Percentiles rank a stretch among this genome's conserved stretches.
Evolutionary conservation across 2,329 filamentous ascomycete genomes (phyloP).

Genomic region (Domatiomyces globalis): DNA sequence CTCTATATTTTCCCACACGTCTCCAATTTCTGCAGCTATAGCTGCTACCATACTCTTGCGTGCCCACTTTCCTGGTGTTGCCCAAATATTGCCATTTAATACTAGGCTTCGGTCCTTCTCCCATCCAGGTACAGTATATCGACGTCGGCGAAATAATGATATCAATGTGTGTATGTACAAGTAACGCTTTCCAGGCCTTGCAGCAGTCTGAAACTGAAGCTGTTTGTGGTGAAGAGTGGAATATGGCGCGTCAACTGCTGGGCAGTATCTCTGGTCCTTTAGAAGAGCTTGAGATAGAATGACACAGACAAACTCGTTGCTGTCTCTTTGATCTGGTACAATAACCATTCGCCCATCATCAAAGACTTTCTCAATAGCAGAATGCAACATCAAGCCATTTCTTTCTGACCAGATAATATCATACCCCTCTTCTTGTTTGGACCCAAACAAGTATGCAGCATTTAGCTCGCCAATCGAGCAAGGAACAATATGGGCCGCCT

Average conservation of each 20-base stretch:
- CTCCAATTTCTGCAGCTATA: background rate
- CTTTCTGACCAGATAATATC: slow-evolving; percentile 3
- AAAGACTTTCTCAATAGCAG: background rate
- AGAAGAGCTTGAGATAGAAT: slow-evolving; percentile 3
- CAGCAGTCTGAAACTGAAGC: slow-evolving; percentile 5
- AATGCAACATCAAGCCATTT: slow-evolving; percentile 3
- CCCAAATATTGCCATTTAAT: background rate
- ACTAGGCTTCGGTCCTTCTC: background rate
- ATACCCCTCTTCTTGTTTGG: slow-evolving; percentile 1
- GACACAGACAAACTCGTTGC: slow-evolving; percentile 3
- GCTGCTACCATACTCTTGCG: slow-evolving; percentile 1
- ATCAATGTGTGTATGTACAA: slow-evolving; percentile 3
- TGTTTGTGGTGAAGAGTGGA: background rate
- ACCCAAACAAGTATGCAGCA: slow-evolving; percentile 3
- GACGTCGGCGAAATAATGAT: slow-evolving; percentile 2
- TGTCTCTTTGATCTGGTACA: slow-evolving; percentile 2
- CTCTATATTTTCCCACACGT: background rate
- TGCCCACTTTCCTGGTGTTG: background rate
- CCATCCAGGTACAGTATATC: background rate
- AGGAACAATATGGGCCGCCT: slow-evolving; percentile 4
- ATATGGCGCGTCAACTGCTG: slow-evolving; percentile 2
- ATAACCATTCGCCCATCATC: slow-evolving; percentile 5
- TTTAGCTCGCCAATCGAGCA: slow-evolving; percentile 1
- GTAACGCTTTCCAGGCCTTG: slow-evolving; percentile 4
- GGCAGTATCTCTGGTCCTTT: background rate